These are phyloP conservation scores for Pseudocercospora fuligena DNA, from an alignment of 2,329 filamentous ascomycete genomes.

Conservation along the genomic window DNA sequence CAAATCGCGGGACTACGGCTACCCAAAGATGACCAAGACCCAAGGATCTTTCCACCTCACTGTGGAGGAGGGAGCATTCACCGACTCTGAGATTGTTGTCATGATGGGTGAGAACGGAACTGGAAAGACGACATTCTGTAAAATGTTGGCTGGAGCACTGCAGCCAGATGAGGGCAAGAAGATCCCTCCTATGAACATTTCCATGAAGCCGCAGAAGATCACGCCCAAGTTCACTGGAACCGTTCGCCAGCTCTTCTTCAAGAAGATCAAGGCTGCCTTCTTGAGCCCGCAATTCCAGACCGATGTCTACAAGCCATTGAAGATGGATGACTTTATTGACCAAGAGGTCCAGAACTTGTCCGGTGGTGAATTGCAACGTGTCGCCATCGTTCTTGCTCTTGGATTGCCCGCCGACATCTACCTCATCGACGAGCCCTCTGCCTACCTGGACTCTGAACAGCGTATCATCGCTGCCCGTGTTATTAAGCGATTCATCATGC, in stretches of 20 bases:
- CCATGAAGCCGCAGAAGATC: slow-evolving; percentile 99
- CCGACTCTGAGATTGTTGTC: slow-evolving; percentile 97
- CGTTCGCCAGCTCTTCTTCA: slow-evolving; percentile 97
- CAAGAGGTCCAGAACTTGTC: slow-evolving; percentile 99
- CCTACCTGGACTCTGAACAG: slow-evolving; percentile 98
- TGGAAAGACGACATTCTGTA: slow-evolving; percentile 98
- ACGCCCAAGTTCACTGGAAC: slow-evolving; percentile 98
- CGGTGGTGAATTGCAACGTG: slow-evolving; percentile 98
- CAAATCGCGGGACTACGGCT: slow-evolving; percentile 81
- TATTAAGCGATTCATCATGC: slow-evolving; percentile 99
- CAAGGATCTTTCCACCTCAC: slow-evolving; percentile 84
- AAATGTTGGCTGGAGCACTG: slow-evolving; percentile 87
- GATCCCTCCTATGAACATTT: slow-evolving; percentile 93
- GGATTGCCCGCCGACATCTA: slow-evolving; percentile 97
- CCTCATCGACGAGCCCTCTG: slow-evolving; percentile 95
- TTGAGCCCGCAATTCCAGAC: slow-evolving; percentile 98
- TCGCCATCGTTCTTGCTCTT: slow-evolving; percentile 95
- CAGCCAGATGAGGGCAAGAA: slow-evolving; percentile 82
- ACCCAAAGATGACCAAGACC: slow-evolving; percentile 91
- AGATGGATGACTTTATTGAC: slow-evolving; percentile 98
- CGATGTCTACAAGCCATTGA: slow-evolving; percentile 98
- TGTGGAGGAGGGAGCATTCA: slow-evolving; percentile 85
- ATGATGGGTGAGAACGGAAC: slow-evolving; percentile 99
- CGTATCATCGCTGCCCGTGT: slow-evolving; percentile 96
- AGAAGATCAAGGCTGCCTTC: slow-evolving; percentile 98